Evolutionary conservation across 805 yeast genomes (phyloP).

Genomic region (Schizosaccharomyces japonicus): DNA sequence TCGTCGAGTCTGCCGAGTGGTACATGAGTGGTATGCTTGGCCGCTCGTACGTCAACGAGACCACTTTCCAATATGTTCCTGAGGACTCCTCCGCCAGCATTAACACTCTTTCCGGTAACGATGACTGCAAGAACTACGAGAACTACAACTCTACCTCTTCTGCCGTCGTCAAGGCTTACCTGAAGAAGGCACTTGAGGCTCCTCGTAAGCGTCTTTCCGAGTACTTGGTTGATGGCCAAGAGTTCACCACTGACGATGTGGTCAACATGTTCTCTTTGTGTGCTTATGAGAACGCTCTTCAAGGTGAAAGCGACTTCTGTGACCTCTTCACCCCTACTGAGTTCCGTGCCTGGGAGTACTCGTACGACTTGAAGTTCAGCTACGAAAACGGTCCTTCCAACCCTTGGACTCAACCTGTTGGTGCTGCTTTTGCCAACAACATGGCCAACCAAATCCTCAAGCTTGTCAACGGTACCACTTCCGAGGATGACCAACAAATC

Average conservation of each 20-base stretch:
- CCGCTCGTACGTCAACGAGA: neutral
- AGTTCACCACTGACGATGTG: neutral
- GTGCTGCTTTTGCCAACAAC: neutral
- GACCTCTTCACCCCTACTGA: neutral
- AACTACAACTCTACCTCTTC: neutral
- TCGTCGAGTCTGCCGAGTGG: constrained; percentile 2
- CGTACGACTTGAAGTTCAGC: neutral
- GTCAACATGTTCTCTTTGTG: neutral
- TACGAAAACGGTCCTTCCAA: neutral
- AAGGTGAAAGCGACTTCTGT: neutral
- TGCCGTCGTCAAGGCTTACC: too few species aligned
- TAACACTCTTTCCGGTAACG: neutral
- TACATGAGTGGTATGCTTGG: neutral
- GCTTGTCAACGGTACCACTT: neutral
- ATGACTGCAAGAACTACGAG: neutral
- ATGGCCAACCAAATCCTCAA: neutral
- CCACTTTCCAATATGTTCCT: neutral
- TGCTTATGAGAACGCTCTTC: neutral
- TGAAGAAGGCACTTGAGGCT: too few species aligned
- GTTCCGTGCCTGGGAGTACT: neutral
- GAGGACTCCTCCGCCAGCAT: neutral
- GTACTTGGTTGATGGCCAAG: neutral
- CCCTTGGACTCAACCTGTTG: neutral
- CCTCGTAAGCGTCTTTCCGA: neutral
- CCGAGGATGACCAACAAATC: neutral